Evolutionary conservation across 2,329 filamentous ascomycete species (phyloP).

Genomic region (Colletotrichum phormii): DNA sequence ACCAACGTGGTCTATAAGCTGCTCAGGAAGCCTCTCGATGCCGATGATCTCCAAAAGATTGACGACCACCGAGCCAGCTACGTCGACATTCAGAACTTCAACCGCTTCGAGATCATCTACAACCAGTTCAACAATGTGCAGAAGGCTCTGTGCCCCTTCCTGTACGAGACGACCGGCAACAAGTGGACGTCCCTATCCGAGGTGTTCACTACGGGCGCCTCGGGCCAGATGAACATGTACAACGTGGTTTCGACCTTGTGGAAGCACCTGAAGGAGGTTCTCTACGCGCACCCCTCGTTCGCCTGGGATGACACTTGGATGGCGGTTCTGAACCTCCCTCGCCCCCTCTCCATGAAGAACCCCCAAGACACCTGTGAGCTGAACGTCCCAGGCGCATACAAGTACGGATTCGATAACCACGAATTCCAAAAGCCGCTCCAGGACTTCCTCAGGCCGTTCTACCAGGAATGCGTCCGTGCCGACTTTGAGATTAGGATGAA

Average conservation of each 20-base stretch:
- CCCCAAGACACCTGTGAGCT: no score
- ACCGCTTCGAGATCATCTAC: constrained; percentile 41
- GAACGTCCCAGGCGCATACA: no score
- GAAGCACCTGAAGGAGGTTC: not conserved
- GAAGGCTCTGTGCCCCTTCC: constrained; percentile 48
- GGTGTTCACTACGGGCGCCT: not conserved
- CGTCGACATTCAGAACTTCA: constrained; percentile 46
- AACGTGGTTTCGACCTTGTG: not conserved
- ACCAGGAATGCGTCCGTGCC: constrained; percentile 40
- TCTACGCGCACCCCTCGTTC: constrained; percentile 10
- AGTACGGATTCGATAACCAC: constrained; percentile 21
- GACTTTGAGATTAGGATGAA: constrained; percentile 49
- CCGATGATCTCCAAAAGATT: constrained; percentile 24
- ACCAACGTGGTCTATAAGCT: constrained; percentile 18
- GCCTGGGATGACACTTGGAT: constrained; percentile 10
- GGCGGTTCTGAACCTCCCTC: not conserved
- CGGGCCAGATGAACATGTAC: not conserved
- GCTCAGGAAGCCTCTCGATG: not conserved
- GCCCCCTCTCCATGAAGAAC: not conserved
- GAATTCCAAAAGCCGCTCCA: constrained; percentile 11
- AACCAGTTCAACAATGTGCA: constrained; percentile 45
- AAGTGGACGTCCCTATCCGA: not conserved
- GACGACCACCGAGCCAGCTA: constrained; percentile 53
- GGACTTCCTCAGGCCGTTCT: constrained; percentile 25
- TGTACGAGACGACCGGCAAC: constrained; percentile 47